Conservation (phyloP, 192 early-diverging fungal species). For the Coemansia sp. region DNA sequence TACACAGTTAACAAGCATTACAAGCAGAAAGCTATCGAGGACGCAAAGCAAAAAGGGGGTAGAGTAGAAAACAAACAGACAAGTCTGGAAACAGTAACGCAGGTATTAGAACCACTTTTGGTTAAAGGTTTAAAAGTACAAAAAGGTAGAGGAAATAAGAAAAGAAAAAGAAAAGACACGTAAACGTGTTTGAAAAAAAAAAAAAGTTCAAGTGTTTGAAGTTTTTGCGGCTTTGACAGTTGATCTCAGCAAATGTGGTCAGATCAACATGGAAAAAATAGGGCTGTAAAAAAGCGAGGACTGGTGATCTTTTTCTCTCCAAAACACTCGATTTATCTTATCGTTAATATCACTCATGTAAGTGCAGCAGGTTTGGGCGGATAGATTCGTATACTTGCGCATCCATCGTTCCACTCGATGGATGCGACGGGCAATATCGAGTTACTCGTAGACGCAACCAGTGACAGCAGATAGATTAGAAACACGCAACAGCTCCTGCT, state of each 20-base stretch:
- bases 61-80: not conserved
- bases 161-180: conserved; percentile 1
- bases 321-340: conserved; percentile 15
- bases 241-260: not conserved
- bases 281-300: not conserved
- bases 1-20: conserved; percentile 4
- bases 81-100: not conserved
- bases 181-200: not conserved
- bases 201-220: not conserved
- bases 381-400: not conserved
- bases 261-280: not conserved
- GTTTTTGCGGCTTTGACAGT: not conserved
- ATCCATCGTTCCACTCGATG: conserved; percentile 11
- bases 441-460: too few relatives aligned
- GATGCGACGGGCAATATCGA: not conserved
- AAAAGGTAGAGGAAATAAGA: not conserved
- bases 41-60: not conserved
- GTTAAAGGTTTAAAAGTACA: not conserved
- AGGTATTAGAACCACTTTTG: not conserved
- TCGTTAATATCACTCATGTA: conserved; percentile 32
- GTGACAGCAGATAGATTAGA: too few relatives aligned
- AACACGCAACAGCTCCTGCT: too few relatives aligned
- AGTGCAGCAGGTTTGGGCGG: not conserved
- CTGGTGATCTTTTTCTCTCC: conserved; percentile 2
- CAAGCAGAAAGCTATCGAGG: not conserved